Percentiles rank a stretch among this genome's conserved stretches.
These are phyloP conservation scores for Hericium coralloides DNA, from an alignment of 768 basidiomycete species.

Conservation along the genomic window DNA sequence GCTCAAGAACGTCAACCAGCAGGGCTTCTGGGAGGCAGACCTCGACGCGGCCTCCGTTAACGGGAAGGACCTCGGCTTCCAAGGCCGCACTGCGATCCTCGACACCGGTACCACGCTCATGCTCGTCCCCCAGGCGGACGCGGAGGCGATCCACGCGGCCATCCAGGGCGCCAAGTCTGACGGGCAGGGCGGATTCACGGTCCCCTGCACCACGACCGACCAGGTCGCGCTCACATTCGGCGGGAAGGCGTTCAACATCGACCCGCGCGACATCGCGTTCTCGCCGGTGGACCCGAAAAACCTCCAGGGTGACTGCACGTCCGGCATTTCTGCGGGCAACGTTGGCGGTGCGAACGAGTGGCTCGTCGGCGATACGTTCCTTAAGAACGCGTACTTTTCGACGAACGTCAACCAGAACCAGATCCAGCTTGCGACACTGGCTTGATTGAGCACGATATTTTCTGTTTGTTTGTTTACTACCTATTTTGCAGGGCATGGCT, in stretches of 20 bases:
- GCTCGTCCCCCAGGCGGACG: slow-evolving; percentile 36
- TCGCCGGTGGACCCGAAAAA: slow-evolving; percentile 41
- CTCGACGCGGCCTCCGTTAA: slow-evolving; percentile 53
- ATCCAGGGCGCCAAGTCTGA: slow-evolving; percentile 49
- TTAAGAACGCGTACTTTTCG: slow-evolving; percentile 72
- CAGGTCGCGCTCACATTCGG: slow-evolving; percentile 50
- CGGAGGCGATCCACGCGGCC: slow-evolving; percentile 40
- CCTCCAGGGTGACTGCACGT: slow-evolving; percentile 53
- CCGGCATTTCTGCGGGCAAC: slow-evolving; percentile 58
- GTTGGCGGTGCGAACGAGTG: slow-evolving; percentile 53
- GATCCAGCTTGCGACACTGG: slow-evolving; percentile 50
- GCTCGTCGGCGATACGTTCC: slow-evolving; percentile 69
- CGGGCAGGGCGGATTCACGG: slow-evolving; percentile 41
- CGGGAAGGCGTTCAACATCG: slow-evolving; percentile 49
- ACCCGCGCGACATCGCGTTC: slow-evolving; percentile 58
- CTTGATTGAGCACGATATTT: slow-evolving; percentile 10
- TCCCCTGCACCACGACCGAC: slow-evolving; percentile 56
- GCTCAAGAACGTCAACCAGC: slow-evolving; percentile 49
- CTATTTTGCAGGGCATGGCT: no score
- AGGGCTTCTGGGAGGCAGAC: slow-evolving; percentile 77
- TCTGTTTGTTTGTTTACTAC: no score
- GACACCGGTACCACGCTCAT: slow-evolving; percentile 43
- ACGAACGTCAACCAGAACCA: slow-evolving; percentile 49
- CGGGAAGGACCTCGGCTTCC: slow-evolving; percentile 40
- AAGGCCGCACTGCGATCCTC: slow-evolving; percentile 60